Evolutionary conservation across 352 stramenopile species (phyloP), one percentile per base, ranked within the genome.

Genomic region (Pythium rishiriense): DNA sequence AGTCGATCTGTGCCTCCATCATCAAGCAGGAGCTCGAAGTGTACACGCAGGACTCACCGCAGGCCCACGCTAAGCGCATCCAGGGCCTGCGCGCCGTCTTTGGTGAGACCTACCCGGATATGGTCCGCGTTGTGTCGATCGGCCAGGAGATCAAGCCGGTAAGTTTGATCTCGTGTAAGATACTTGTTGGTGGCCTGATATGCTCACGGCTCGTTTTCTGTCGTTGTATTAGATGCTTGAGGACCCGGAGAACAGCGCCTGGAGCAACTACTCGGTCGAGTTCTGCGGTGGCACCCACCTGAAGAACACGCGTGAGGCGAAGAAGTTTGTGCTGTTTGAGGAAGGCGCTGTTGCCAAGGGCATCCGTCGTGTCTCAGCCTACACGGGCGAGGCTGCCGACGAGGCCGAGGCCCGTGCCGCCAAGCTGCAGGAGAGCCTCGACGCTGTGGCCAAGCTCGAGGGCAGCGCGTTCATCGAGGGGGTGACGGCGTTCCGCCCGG

Each of bases 281-380:
- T 99, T 99, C 81, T 99, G 98, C 78, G 98, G 98, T 62, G 98
- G 97, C 25, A 99, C 97, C 6, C 98, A 99, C 74, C 64, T 99
- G 35, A 83, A 80, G 55, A 99, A 99, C 76, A 99, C 97, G 19
- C 81, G 79, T 21, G 94, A 99, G 66, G 97, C 97, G 10, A 93
- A 88, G 63, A 96, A 94, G 60, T 99, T 99, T 76, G 96, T 98
- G 37, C 75, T 99, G 59, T 95, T 98, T 31, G 96, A 99, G 72
- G 97, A 99, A 74, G 94, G 91, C 46, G 94, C 93, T 8, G 95
- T 99, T 33, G 92, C 96, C 51, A 99, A 99, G 88, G 97, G 97
- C 48, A 98, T 99, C 66, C 93, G 97, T 56, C 92, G 97, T 71
- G 92, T 99, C 37, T 96, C 94, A 48, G 96, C 90, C 43, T 92